A percentile compares a stretch with the other conserved stretches of the same genome.
These are phyloP conservation scores for Prunus armeniaca DNA, from an alignment of 306 rosid genomes.

Conservation along the genomic window DNA sequence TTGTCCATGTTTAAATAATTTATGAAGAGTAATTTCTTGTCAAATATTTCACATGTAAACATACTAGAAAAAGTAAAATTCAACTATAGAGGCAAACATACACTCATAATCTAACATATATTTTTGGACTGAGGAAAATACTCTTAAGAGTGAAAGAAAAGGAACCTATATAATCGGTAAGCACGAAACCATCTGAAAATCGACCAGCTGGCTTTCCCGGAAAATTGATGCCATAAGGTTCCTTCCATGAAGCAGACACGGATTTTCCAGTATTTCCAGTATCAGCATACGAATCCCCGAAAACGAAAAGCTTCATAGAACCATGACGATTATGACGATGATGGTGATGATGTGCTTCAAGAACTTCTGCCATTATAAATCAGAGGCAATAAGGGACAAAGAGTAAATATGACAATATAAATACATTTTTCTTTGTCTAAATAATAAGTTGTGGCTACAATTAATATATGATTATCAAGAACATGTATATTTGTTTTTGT, in stretches of 20 bases:
- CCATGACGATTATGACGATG: background rate
- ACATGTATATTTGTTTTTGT: too few species aligned
- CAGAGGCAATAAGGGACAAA: background rate
- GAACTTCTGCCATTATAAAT: background rate
- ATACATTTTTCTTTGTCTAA: background rate
- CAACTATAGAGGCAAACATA: too few species aligned
- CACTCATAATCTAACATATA: background rate
- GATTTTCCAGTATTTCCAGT: conserved; percentile 42
- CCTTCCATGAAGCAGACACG: conserved; percentile 21
- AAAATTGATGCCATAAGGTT: conserved; percentile 47
- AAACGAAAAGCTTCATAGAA: conserved; percentile 38
- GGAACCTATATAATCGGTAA: conserved; percentile 56
- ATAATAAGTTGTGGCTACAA: too few species aligned
- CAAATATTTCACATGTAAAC: too few species aligned
- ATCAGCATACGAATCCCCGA: conserved; percentile 58
- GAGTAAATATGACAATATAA: background rate
- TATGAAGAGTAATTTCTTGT: too few species aligned
- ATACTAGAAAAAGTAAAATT: too few species aligned
- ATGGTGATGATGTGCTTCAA: background rate
- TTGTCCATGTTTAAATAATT: too few species aligned
- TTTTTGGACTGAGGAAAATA: background rate
- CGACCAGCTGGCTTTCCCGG: conserved; percentile 59
- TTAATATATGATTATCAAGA: too few species aligned
- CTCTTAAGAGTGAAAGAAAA: background rate
- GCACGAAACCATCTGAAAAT: conserved; percentile 48